Evolutionary conservation across 176 grass and related monocot genomes (phyloP), one percentile per base, ranked within the genome.

Genomic region (Alopecurus myosuroides): DNA sequence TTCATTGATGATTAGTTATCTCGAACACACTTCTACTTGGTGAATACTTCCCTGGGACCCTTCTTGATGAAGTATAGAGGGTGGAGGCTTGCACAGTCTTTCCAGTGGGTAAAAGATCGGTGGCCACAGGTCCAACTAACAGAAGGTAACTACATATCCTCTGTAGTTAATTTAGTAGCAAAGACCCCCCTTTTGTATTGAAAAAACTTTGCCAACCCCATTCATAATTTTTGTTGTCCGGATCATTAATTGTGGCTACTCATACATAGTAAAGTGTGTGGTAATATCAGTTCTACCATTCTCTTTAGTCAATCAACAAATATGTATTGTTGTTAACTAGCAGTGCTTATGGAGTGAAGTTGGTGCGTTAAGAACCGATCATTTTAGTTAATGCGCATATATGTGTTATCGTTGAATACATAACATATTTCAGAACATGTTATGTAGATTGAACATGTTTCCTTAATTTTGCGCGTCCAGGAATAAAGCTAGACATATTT

Each of bases 91-190:
- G 75, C 87, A 68, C 89, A 88, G 49, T 88, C 58, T 69, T 84
- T 92, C 76, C 91, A 94, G 65, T 97, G 89, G 89, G 87, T 97
- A 55, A 97, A 94, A 86, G 87, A 94, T 28, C 78, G 85, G 6
- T 64, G 91, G 41, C 82, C 82, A 15, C 89, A 90, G 76, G 84
- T 94, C 36, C 80, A 83, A 72, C 69, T 97, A 37, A 67, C 89
- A 44, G 74, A 92, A 76, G 89, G 91, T 94, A 92, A 88, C 49
- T 90, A 40, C 35, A 60, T 85, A 70, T 28, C 49, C 50, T 84
- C 63, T 23, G 62, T 64, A 63, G 14, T 77, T 48, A 76, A 33
- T 78, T 20, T n/a, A 55, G 19, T 66, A 81, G 40, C 45, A 81
- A 81, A 62, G 6, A 81, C 48, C 61, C 18, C 6, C 81, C 40